phyloP scores from a whole-genome alignment of 139 green algal species.

The Chlorella sp. region DNA sequence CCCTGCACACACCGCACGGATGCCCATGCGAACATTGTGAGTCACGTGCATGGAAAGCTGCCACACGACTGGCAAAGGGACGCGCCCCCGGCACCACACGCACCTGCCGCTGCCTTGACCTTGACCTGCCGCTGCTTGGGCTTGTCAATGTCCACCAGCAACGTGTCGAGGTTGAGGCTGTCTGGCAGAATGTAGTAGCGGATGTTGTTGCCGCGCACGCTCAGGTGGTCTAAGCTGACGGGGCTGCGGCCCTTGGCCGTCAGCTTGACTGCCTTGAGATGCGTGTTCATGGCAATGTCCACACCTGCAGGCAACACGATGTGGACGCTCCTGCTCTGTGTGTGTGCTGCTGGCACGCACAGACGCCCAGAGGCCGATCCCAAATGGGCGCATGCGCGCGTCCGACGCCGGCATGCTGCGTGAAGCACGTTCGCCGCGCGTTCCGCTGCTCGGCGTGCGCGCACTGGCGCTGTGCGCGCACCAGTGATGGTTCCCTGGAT shows the following conservation, averaged over 20 bases:
- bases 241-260: slow-evolving; percentile 88
- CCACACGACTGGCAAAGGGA: too few relatives aligned
- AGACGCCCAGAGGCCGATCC: too few relatives aligned
- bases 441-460: too few relatives aligned
- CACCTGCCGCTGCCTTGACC: not conserved
- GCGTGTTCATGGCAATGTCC: slow-evolving; percentile 99
- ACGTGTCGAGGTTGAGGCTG: slow-evolving; percentile 96
- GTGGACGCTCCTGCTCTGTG: too few relatives aligned
- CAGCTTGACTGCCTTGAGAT: slow-evolving; percentile 95
- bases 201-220: slow-evolving; percentile 81
- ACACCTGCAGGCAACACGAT: slow-evolving; percentile 67
- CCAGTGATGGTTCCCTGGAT: slow-evolving; percentile 92
- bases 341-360: too few relatives aligned
- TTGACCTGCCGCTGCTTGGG: slow-evolving; percentile 73
- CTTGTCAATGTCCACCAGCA: slow-evolving; percentile 95
- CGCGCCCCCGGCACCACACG: too few relatives aligned
- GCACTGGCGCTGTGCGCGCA: slow-evolving; percentile 20
- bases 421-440: too few relatives aligned
- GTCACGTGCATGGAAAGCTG: too few relatives aligned
- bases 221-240: slow-evolving; percentile 82
- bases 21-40: too few relatives aligned
- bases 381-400: too few relatives aligned
- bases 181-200: slow-evolving; percentile 97
- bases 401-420: too few relatives aligned
- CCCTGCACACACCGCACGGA: not conserved